Percentiles rank a stretch among this genome's conserved stretches.
Conservation (phyloP, 179 eudicot genomes). For the Spinacia oleracea region DNA sequence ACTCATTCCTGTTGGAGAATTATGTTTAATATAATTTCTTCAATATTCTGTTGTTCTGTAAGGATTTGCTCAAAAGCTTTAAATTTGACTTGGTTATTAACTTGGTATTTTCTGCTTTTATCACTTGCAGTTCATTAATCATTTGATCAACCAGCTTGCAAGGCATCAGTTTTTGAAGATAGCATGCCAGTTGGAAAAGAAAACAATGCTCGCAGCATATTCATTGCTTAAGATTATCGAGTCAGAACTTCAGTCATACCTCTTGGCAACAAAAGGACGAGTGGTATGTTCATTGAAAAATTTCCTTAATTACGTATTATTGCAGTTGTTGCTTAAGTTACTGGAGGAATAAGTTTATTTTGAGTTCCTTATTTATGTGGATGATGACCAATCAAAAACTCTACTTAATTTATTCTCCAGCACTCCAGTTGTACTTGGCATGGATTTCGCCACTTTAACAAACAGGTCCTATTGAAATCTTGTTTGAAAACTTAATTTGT, state of each 20-base stretch:
- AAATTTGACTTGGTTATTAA: conserved; percentile 17
- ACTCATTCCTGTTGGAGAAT: neutral
- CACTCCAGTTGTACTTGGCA: neutral
- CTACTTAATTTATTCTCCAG: neutral
- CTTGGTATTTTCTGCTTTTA: conserved; percentile 10
- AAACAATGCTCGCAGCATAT: conserved; percentile 97
- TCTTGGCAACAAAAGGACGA: conserved; percentile 86
- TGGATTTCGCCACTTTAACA: neutral
- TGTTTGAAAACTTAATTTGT: neutral
- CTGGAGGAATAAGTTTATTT: neutral
- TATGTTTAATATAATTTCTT: neutral
- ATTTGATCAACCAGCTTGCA: conserved; percentile 89
- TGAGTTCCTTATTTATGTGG: conserved; percentile 4
- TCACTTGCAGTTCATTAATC: conserved; percentile 76
- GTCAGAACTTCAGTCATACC: conserved; percentile 85
- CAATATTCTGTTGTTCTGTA: neutral
- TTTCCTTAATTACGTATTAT: neutral
- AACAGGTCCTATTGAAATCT: neutral
- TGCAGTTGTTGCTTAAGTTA: neutral
- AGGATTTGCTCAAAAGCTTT: neutral
- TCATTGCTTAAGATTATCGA: conserved; percentile 93
- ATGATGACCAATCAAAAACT: neutral
- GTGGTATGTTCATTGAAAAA: conserved; percentile 59
- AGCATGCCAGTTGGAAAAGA: conserved; percentile 97
- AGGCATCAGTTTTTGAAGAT: conserved; percentile 86